Base-by-base conservation (phyloP, 257 asterid genomes). In the Buddleja alternifolia region DNA sequence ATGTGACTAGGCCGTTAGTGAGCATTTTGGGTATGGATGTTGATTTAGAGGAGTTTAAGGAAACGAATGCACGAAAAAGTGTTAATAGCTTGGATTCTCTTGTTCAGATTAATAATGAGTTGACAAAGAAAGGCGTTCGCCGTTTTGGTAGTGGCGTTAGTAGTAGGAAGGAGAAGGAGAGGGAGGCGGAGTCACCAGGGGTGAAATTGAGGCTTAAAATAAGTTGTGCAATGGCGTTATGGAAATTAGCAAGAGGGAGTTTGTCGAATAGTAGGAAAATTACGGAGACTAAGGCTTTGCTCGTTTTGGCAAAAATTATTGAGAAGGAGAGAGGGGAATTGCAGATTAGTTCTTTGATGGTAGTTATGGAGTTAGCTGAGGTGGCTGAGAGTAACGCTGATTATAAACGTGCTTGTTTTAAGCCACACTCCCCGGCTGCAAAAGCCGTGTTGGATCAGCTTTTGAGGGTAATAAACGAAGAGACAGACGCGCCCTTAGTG, bases 381-480 rank as follows among this genome's bases (percentile, higher is more conserved):
- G 85, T 84, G 6, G 88, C 94, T 0, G 88, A 87, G 70, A 34
- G n/a, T 1, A 67, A 82, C 37, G 4, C 70, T 6, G 88, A 84
- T 55, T 80, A 84, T 8, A 77, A 77, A 67, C 81, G 90, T 10
- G 44, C 70, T 0, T 85, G 84, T 12, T 84, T 87, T 20, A 84
- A 80, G 70, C 86, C 88, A 11, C 78, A 63, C 21, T 72, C 88
- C 0, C 71, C 85, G 0, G 85, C 86, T 3, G 86, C 85, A 2
- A 84, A 75, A 39, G 84, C 80, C 2, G 77, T 87, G n/a, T 46
- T 87, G 14, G 86, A 87, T 66, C 94, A 87, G 75, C 94, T 87
- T n/a, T 19, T 84, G 69, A 73, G 75, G 32, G 86, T 84, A 62
- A 71, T 84, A 53, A 80, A 78, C 12, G 82, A 84, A 66, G 84